Evolutionary conservation across 345 rosid genomes (phyloP), one percentile per base, ranked within the genome.

Genomic region (Clausena lansium): DNA sequence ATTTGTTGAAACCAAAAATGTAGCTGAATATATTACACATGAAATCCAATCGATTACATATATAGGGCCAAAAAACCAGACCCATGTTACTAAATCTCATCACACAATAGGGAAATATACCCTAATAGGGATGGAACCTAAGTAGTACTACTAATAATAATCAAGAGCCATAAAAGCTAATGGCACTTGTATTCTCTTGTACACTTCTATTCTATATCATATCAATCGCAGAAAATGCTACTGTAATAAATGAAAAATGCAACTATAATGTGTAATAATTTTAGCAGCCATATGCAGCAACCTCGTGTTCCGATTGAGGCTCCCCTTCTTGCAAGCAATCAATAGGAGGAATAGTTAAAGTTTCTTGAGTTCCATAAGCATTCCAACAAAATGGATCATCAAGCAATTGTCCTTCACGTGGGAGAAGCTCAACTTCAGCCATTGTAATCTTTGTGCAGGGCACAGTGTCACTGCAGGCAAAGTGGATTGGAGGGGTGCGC

Each of bases 341-440:
- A 9, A 96, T 82, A 0, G 97, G 99, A 8, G 99, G 99, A 5
- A 94, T 90, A 19, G 92, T 96, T 24, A 78, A 63, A 2, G 99
- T 93, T 83, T 92, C 98, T 73, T 96, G 89, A 38, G 71, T 84
- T 54, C 99, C 99, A 52, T 91, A 96, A 41, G 99, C 97, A 58
- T 96, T 96, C 99, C 99, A 96, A 45, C 99, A 96, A 79, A 93
- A 96, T 0, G 99, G 99, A 70, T 96, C 98, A 14, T 94, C 99
- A 0, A 94, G n/a, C n/a, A 96, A 76, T 73, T 90, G 82, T 0
- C 99, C 99, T 84, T 92, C 98, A 2, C 91, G 79, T 0, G 99
- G 99, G 1, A 96, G 86, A 20, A 96, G 94, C 87, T 96, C 97
- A 0, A 93, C 98, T 69, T 96, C 97, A 1, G 98, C 88, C 85